phyloP scores from a whole-genome alignment of 345 rosid species.

The Populus tremula region DNA sequence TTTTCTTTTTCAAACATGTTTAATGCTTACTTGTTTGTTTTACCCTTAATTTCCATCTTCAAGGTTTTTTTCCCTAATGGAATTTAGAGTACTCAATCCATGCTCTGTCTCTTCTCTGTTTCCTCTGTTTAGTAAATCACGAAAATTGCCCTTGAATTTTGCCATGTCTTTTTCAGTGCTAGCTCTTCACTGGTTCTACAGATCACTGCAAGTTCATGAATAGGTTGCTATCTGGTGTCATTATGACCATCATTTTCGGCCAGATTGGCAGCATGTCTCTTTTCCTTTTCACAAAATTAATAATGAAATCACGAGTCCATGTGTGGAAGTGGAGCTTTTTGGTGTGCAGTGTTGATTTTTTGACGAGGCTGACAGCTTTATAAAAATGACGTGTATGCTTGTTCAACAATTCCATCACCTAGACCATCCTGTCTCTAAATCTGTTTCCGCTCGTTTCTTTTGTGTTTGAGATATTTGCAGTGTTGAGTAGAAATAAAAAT shows the following conservation, averaged over 20 bases:
- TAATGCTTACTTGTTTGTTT: not conserved
- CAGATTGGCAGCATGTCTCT: not conserved
- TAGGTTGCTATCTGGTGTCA: not conserved
- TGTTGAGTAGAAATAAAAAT: slow-evolving; percentile 18
- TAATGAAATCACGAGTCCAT: not conserved
- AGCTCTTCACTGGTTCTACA: not conserved
- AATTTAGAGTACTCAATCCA: not conserved
- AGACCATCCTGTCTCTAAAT: not conserved
- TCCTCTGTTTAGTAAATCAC: not conserved
- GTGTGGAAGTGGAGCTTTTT: not conserved
- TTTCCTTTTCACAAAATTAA: not conserved
- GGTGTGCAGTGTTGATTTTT: not conserved
- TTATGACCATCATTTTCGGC: not conserved
- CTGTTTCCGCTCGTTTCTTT: not conserved
- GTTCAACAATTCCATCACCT: not conserved
- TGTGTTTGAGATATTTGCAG: slow-evolving; percentile 11
- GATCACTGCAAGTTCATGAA: not conserved
- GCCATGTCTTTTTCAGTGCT: not conserved
- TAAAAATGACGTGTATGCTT: not conserved
- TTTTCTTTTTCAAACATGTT: not conserved
- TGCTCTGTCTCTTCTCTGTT: not conserved
- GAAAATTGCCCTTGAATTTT: not conserved
- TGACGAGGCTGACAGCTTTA: not conserved
- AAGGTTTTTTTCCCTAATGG: not conserved
- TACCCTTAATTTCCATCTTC: not conserved